Percentiles rank a stretch among this genome's conserved stretches.
Conservation (phyloP, 306 rosid species). For the Crataegus laevigata region DNA sequence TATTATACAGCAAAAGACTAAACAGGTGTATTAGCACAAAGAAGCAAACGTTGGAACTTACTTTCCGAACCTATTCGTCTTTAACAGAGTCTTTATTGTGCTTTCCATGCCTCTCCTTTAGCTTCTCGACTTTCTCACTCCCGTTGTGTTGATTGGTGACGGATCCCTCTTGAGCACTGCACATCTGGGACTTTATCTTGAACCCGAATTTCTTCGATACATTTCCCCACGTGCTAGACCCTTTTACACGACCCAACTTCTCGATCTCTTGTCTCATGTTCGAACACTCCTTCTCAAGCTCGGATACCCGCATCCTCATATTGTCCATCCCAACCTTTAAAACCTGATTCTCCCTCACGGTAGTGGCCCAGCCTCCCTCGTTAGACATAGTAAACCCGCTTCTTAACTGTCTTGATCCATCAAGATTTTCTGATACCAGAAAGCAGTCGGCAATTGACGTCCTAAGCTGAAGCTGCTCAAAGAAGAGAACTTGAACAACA, state of each 20-base stretch:
- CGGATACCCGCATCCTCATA: conserved; percentile 95
- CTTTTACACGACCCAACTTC: conserved; percentile 62
- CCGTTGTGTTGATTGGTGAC: conserved; percentile 63
- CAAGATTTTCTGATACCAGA: conserved; percentile 85
- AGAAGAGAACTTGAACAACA: conserved; percentile 90
- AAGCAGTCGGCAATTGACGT: conserved; percentile 93
- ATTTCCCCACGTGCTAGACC: conserved; percentile 63
- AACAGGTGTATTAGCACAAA: conserved; percentile 10
- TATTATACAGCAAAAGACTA: conserved; percentile 18
- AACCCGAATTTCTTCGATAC: conserved; percentile 87
- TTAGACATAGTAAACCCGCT: conserved; percentile 64
- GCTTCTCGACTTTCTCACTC: conserved; percentile 50
- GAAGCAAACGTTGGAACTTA: neutral
- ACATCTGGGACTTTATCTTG: conserved; percentile 90
- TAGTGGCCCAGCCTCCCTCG: conserved; percentile 91
- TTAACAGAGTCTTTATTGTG: conserved; percentile 47
- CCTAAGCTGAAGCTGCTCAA: conserved; percentile 98
- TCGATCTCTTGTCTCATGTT: conserved; percentile 94
- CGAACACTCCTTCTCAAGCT: conserved; percentile 96
- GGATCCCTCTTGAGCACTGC: conserved; percentile 96
- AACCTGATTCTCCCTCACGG: conserved; percentile 93
- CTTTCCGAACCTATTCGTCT: conserved; percentile 2
- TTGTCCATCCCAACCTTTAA: conserved; percentile 95
- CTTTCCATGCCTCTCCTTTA: conserved; percentile 72
- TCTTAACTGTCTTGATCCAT: conserved; percentile 79